These are phyloP conservation scores for Metschnikowia lachancei DNA, from an alignment of 805 yeast genomes.

Conservation along the genomic window DNA sequence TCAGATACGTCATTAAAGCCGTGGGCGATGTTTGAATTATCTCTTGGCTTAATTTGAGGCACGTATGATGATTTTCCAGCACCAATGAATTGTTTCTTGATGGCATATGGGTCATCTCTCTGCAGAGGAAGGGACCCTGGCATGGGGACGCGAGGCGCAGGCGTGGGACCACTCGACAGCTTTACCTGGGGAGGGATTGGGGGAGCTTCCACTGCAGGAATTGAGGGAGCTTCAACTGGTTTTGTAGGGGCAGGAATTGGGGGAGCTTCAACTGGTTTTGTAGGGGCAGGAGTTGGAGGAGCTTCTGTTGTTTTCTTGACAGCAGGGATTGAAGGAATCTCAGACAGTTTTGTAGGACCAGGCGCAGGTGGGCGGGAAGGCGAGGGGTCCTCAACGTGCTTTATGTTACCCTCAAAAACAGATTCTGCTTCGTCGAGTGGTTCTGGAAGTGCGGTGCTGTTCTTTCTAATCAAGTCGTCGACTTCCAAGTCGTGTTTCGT, in stretches of 20 bases:
- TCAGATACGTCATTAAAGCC: conserved; percentile 27
- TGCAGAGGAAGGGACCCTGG: conserved; percentile 29
- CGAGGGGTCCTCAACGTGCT: conserved; percentile 4
- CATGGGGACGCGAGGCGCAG: conserved; percentile 16
- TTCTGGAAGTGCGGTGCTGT: conserved; percentile 8
- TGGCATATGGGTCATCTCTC: conserved; percentile 45
- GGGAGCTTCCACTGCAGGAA: neutral
- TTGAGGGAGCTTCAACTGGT: too few relatives aligned
- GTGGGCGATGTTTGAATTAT: conserved; percentile 34
- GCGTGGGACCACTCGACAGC: neutral
- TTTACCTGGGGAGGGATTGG: neutral
- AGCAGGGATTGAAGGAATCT: neutral
- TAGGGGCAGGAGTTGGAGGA: too few relatives aligned
- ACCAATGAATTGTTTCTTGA: conserved; percentile 53
- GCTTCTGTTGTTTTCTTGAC: too few relatives aligned
- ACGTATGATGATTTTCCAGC: conserved; percentile 61
- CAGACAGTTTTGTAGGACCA: neutral
- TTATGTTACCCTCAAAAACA: conserved; percentile 6
- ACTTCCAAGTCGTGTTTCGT: conserved; percentile 1
- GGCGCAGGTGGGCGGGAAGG: neutral
- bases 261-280: too few relatives aligned
- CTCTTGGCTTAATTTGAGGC: conserved; percentile 45
- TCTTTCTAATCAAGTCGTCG: conserved; percentile 5
- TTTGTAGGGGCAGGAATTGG: too few relatives aligned
- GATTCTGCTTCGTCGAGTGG: conserved; percentile 4